Base-by-base conservation (phyloP, 306 rosid species). In the Cucurbita moschata region DNA sequence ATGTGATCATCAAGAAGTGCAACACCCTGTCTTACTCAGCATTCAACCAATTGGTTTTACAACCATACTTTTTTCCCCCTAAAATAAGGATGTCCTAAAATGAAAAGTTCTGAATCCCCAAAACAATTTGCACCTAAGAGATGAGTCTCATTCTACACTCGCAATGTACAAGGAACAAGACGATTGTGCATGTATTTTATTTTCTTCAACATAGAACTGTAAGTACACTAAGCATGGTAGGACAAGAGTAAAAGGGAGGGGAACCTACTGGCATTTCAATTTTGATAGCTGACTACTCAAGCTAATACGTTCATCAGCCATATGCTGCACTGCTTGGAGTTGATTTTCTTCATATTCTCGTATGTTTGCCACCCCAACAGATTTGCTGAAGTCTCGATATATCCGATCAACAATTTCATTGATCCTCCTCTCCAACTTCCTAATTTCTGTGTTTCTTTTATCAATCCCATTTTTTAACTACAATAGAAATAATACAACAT, bases 261-360 rank as follows among this genome's bases (percentile, higher is more conserved):
- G 70, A 49, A 78, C 92, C 15, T 80, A 95, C 99, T 95, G 99
- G 83, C 92, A 89, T 88, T 88, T 95, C 81, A 91, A 83, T 67
- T 95, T 95, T 8, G 97, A 82, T 46, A 95, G 90, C 83, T 91
- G 99, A 82, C 96, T 85, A 75, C 90, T 95, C 86, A 95, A 85
- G 58, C 83, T 80, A 82, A 95, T 89, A 86, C 99, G 88, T 80
- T 95, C 96, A 60, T 95, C 99, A n/a, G 99, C 97, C 66, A 86
- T 71, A 77, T 82, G 81, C 68, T 95, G 99, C 49, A 97, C 96
- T 55, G 73, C 81, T 81, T 91, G 85, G 59, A 95, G 97, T 80
- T 82, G 91, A 67, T 95, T 95, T 85, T 95, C 99, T 86, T 95
- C 99, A 55, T 95, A 95, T 80, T 95, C 99, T 51, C 99, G 97